These are phyloP conservation scores for Atalantia buxifolia DNA, from an alignment of 345 rosid genomes.

Conservation along the genomic window DNA sequence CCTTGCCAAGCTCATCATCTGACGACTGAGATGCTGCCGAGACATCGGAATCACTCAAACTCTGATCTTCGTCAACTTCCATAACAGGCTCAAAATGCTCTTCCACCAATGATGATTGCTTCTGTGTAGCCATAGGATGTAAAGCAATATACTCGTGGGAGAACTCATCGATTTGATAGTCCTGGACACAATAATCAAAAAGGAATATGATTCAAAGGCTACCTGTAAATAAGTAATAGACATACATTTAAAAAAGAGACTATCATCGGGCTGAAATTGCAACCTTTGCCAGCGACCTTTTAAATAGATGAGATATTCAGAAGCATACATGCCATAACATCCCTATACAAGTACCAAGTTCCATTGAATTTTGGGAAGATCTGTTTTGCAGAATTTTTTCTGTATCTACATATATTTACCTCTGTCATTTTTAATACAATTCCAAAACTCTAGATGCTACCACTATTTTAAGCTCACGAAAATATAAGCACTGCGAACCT, in stretches of 20 bases:
- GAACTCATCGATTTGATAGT: conserved; percentile 67
- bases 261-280: neutral
- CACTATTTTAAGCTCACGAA: neutral
- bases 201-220: conserved; percentile 3
- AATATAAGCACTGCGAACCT: neutral
- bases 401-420: neutral
- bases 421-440: neutral
- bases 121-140: conserved; percentile 70
- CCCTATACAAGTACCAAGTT: neutral
- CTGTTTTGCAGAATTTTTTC: neutral
- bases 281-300: neutral
- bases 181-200: conserved; percentile 41
- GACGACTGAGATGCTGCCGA: conserved; percentile 38
- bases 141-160: conserved; percentile 64
- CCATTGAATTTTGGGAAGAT: neutral
- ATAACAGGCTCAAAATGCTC: conserved; percentile 79
- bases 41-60: conserved; percentile 56
- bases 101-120: conserved; percentile 59
- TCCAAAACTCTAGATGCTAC: neutral
- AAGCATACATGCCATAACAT: neutral
- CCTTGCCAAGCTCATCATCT: conserved; percentile 41
- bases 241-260: neutral
- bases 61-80: conserved; percentile 45
- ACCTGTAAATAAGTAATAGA: neutral
- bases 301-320: neutral